A percentile compares a stretch with the other conserved stretches of the same genome.
These are phyloP conservation scores for Mortierella sp. DNA, from an alignment of 371 early-diverging fungal species.

Conservation along the genomic window DNA sequence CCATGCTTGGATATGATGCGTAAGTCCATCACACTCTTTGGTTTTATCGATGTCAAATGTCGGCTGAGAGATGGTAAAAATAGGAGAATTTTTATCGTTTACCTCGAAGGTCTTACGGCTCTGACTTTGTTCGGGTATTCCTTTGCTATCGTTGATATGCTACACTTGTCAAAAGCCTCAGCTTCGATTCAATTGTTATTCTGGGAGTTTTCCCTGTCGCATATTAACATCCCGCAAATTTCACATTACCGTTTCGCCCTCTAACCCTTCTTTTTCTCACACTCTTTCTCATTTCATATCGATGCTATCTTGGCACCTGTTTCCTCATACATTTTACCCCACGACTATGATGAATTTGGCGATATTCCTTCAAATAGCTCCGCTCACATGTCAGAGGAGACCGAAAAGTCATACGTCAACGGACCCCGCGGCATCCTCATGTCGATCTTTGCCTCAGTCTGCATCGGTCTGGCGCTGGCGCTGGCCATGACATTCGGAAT, in stretches of 20 bases:
- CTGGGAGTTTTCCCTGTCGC: background rate
- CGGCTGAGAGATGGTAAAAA: background rate
- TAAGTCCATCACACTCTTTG: background rate
- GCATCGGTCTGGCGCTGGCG: constrained; percentile 70
- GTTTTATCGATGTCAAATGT: background rate
- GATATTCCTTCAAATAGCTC: constrained; percentile 33
- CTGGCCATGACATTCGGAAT: constrained; percentile 72
- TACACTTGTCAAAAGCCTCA: background rate
- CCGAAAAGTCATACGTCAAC: constrained; percentile 69
- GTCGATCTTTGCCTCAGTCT: constrained; percentile 70
- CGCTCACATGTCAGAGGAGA: constrained; percentile 85
- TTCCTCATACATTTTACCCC: background rate
- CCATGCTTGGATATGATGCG: constrained; percentile 77
- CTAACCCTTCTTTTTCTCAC: background rate
- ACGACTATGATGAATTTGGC: background rate
- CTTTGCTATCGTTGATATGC: background rate
- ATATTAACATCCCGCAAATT: background rate
- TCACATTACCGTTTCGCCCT: background rate
- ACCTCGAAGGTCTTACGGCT: background rate
- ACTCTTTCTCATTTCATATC: background rate
- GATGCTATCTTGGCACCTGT: background rate
- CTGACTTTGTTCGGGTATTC: background rate
- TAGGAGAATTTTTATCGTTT: background rate
- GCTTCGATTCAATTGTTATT: background rate
- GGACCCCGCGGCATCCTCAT: constrained; percentile 75